Percentiles rank a stretch among this genome's conserved stretches.
Evolutionary conservation across 1,284 basidiomycete genomes (phyloP).

Genomic region (Dichomitus squalens): DNA sequence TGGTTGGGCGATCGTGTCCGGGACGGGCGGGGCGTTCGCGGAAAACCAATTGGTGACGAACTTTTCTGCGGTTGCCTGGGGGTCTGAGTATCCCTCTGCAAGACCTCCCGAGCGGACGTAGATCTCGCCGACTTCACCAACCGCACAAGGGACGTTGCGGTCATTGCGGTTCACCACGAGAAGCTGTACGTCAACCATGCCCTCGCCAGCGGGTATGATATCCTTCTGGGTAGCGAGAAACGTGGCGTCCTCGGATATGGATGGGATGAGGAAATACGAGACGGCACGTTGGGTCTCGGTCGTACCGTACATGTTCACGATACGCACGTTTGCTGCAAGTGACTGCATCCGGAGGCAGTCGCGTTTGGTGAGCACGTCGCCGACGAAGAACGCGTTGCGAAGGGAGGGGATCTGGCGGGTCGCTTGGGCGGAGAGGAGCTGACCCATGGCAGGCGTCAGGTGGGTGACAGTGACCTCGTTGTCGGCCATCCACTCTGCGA

Average conservation of each 20-base stretch:
- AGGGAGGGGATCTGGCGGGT: conserved; percentile 88
- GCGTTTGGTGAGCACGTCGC: conserved; percentile 98
- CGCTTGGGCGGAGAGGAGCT: conserved; percentile 95
- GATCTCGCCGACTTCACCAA: conserved; percentile 98
- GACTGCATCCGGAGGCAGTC: conserved; percentile 96
- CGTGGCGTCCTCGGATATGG: conserved; percentile 82
- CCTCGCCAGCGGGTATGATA: conserved; percentile 96
- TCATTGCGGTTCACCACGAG: conserved; percentile 96
- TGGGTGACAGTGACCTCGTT: conserved; percentile 92
- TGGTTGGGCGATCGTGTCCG: conserved; percentile 75
- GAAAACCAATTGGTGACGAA: conserved; percentile 95
- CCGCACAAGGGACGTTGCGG: conserved; percentile 85
- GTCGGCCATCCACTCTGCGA: conserved; percentile 99
- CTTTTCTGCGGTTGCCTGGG: conserved; percentile 85
- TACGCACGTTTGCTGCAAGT: conserved; percentile 89
- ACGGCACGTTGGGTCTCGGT: conserved; percentile 99
- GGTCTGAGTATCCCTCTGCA: conserved; percentile 94
- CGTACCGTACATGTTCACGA: conserved; percentile 99
- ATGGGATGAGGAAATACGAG: conserved; percentile 94
- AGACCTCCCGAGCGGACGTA: conserved; percentile 97
- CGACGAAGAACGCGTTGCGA: conserved; percentile 95
- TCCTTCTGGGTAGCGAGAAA: conserved; percentile 97
- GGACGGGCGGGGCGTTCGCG: conserved; percentile 48
- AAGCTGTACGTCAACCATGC: conserved; percentile 98
- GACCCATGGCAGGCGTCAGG: conserved; percentile 98